phyloP scores from a whole-genome alignment of 2,329 filamentous ascomycete genomes.

The Diaporthe amygdali region DNA sequence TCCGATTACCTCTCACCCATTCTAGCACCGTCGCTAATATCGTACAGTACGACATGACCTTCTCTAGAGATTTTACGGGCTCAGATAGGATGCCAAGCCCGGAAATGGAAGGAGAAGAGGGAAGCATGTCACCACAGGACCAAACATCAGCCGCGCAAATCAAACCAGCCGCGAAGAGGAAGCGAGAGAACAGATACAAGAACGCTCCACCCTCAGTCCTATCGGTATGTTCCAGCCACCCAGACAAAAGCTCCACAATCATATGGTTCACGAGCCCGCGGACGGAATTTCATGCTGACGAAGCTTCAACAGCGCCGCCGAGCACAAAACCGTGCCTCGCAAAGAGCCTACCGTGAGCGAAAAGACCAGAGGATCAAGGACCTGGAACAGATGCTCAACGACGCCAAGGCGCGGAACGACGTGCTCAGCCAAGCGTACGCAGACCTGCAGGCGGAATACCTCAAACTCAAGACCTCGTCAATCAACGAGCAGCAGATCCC shows the following conservation, averaged over 20 bases:
- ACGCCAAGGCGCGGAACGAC: conserved; percentile 60
- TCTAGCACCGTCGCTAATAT: conserved; percentile 24
- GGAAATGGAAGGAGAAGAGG: conserved; percentile 22
- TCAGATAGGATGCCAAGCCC: conserved; percentile 29
- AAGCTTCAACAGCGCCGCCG: conserved; percentile 51
- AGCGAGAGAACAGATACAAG: conserved; percentile 58
- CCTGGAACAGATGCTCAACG: conserved; percentile 60
- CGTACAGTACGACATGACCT: conserved; percentile 39
- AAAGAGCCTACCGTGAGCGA: conserved; percentile 65
- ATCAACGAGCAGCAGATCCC: conserved; percentile 28
- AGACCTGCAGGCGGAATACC: conserved; percentile 51
- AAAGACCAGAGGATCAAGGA: conserved; percentile 71
- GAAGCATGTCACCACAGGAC: conserved; percentile 23
- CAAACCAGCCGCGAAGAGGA: conserved; percentile 50
- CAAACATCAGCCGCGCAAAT: conserved; percentile 31
- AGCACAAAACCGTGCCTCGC: conserved; percentile 66
- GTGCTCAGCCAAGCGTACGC: conserved; percentile 59
- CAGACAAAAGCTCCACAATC: conserved; percentile 14
- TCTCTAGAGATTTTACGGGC: conserved; percentile 26
- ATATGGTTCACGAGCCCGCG: background rate
- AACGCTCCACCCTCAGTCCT: conserved; percentile 56
- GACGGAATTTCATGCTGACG: background rate
- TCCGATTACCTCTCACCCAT: background rate
- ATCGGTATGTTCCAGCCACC: conserved; percentile 42
- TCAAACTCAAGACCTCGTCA: conserved; percentile 43